A percentile compares a stretch with the other conserved stretches of the same genome.
These are phyloP conservation scores for Protomyces inouyei DNA, from an alignment of 1,139 yeast genomes.

Conservation along the genomic window DNA sequence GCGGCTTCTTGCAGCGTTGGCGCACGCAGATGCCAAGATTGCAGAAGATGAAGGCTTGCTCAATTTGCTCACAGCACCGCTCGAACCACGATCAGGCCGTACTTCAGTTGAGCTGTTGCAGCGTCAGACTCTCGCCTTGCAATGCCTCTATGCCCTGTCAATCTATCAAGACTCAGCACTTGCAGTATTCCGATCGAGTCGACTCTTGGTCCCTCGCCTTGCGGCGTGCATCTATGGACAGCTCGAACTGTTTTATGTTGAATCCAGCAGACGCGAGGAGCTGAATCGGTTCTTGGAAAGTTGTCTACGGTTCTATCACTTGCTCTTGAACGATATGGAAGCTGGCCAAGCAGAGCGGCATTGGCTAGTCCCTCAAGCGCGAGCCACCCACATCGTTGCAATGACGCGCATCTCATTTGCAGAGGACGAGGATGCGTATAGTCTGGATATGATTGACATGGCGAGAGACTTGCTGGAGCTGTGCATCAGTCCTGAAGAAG, in stretches of 20 bases:
- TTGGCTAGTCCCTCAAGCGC: constrained; percentile 6
- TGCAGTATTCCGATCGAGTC: neutral
- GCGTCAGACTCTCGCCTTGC: neutral
- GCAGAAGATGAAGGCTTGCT: neutral
- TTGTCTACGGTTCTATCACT: constrained; percentile 14
- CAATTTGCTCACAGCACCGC: neutral
- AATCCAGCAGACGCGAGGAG: neutral
- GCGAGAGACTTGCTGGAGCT: constrained; percentile 29
- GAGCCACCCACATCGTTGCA: constrained; percentile 17
- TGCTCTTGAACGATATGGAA: constrained; percentile 4
- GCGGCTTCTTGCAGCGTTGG: neutral
- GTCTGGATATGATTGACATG: constrained; percentile 17
- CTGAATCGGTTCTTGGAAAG: neutral
- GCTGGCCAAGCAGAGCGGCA: constrained; percentile 16
- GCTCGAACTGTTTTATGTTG: constrained; percentile 4
- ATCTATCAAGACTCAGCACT: constrained; percentile 4
- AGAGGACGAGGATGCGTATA: constrained; percentile 11
- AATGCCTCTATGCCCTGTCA: constrained; percentile 10
- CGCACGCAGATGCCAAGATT: neutral
- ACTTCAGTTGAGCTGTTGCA: neutral
- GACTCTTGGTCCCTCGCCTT: constrained; percentile 16
- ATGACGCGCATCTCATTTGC: constrained; percentile 23
- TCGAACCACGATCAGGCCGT: neutral
- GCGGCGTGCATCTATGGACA: constrained; percentile 4
- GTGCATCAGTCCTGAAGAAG: constrained; percentile 30